Evolutionary conservation across 768 basidiomycete genomes (phyloP), one percentile per base, ranked within the genome.

Genomic region (Phanerochaete sordida): DNA sequence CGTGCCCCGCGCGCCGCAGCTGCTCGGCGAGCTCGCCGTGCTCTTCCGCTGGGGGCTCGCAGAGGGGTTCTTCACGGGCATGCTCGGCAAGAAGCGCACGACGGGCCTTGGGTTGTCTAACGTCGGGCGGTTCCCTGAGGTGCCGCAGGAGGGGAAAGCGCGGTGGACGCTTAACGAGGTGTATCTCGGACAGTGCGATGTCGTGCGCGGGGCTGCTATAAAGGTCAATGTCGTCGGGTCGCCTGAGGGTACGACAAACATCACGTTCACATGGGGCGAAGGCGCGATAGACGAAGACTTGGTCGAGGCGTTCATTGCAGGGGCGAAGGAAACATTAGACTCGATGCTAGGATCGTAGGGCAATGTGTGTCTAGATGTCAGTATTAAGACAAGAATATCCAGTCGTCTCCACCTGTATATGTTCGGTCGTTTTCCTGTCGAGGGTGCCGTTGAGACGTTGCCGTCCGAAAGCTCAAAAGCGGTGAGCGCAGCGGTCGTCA

Each of bases 171-270:
- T 55, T 16, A 51, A 24, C 3, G 27, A 24, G 6, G 37, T 60
- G 52, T 39, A 33, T 12, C 47, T 60, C 43, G 59, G 8, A 6
- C 59, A 60, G 31, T 60, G 52, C 52, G 59, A 60, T 27, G 30
- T 47, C 4, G 44, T 60, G 15, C n/a, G 12, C 13, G 59, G 59
- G 28, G 51, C 51, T 19, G 50, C 50, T 4, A 21, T 51, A 27
- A 51, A 51, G 50, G 50, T 51, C 8, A 66, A 67, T 46, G 59
- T 65, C 6, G 57, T 59, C 23, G 69, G 69, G 1, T 49, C 62
- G 43, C 63, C 63, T 1, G 45, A 26, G 1, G 50, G 50, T 12
- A 51, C 28, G 5, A 51, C 31, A 4, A 30, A 33, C 31, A 21
- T 51, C 11, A 33, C 50, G 3, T 51, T 51, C n/a, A 51, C 50